phyloP scores from a whole-genome alignment of 2,329 filamentous ascomycete species.

The Ophiostoma ulmi region DNA sequence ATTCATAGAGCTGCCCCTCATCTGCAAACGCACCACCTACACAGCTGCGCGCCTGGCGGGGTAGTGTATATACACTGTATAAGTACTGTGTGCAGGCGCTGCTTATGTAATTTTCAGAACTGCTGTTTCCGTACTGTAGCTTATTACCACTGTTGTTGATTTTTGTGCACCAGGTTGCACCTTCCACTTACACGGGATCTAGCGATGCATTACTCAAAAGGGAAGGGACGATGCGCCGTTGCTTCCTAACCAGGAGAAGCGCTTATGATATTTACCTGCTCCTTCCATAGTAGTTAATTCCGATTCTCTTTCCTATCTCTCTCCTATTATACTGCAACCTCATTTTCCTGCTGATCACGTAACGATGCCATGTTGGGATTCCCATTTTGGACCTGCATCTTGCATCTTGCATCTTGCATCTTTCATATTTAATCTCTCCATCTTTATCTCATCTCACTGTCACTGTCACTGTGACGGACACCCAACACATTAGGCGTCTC shows the following conservation, averaged over 20 bases:
- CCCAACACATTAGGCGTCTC: background rate
- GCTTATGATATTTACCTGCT: background rate
- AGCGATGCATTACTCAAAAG: background rate
- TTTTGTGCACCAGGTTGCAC: background rate
- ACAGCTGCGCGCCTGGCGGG: background rate
- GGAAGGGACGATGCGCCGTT: constrained; percentile 4
- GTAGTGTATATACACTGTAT: background rate
- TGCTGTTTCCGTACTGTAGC: background rate
- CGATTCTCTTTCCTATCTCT: background rate
- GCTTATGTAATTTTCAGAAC: background rate
- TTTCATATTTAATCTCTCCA: background rate
- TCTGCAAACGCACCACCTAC: constrained; percentile 4
- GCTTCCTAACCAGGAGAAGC: background rate
- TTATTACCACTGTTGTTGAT: too few species aligned
- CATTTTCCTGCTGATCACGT: background rate
- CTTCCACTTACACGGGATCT: background rate
- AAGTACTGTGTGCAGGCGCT: background rate
- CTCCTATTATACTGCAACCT: background rate
- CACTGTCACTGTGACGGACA: background rate
- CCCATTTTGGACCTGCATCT: background rate
- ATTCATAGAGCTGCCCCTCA: constrained; percentile 3
- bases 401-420: background rate
- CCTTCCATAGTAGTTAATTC: background rate
- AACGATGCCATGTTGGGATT: background rate
- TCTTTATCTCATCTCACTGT: background rate